These are phyloP conservation scores for Blastosporella zonata DNA, from an alignment of 1,284 basidiomycete species.

Conservation along the genomic window DNA sequence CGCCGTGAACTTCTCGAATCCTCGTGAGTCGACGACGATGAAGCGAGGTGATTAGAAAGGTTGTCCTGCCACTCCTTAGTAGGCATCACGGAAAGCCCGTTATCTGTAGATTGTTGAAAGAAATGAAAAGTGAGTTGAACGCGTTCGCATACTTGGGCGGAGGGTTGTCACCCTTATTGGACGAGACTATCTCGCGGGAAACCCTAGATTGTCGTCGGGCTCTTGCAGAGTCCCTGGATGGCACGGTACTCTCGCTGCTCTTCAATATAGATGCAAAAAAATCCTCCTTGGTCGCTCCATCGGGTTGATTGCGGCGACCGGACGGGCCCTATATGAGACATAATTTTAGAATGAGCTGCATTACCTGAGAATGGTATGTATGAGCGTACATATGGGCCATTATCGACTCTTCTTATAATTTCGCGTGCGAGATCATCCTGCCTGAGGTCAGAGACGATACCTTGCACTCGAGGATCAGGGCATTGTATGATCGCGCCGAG, in stretches of 20 bases:
- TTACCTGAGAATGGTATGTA: neutral
- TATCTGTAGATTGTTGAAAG: constrained; percentile 38
- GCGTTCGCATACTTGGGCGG: neutral
- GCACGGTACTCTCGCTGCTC: constrained; percentile 46
- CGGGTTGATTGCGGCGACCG: constrained; percentile 50
- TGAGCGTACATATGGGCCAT: constrained; percentile 66
- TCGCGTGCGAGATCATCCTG: constrained; percentile 70
- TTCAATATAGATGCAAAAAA: constrained; percentile 70
- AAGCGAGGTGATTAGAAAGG: constrained; percentile 52
- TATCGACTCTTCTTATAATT: constrained; percentile 69
- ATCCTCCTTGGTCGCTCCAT: constrained; percentile 57
- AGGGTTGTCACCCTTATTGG: constrained; percentile 46
- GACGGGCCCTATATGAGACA: constrained; percentile 54
- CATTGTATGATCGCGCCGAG: constrained; percentile 76
- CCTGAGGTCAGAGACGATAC: constrained; percentile 64
- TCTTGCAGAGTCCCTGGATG: constrained; percentile 52
- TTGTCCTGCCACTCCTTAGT: constrained; percentile 77
- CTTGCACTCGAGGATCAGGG: constrained; percentile 66
- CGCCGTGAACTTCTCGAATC: constrained; percentile 29
- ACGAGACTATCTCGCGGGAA: constrained; percentile 74
- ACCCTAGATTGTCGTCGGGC: constrained; percentile 72
- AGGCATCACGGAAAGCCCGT: constrained; percentile 57
- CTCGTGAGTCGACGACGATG: constrained; percentile 24
- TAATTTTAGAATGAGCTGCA: neutral
- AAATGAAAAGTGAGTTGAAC: neutral